Conservation (phyloP, 2,329 filamentous ascomycete species). For the Xylaria sp. region DNA sequence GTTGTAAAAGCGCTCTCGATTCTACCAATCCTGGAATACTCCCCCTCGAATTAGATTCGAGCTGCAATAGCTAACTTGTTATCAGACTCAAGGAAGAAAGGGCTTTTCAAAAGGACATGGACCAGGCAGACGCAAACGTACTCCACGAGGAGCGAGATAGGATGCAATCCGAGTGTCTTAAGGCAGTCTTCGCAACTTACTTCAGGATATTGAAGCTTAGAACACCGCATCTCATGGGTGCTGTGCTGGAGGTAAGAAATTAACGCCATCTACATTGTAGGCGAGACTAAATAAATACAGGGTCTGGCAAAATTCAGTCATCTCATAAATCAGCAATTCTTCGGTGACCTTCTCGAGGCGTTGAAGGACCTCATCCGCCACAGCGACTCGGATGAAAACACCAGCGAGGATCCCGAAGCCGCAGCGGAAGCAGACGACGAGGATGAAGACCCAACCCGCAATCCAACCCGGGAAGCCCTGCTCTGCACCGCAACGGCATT, state of each 20-base stretch:
- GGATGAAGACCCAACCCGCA: constrained; percentile 67
- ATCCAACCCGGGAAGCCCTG: constrained; percentile 85
- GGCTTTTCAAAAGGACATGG: constrained; percentile 90
- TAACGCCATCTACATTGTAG: background rate
- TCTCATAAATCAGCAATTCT: constrained; percentile 99
- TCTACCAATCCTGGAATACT: background rate
- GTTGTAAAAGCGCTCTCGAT: background rate
- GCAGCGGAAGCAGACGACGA: constrained; percentile 56
- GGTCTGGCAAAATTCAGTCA: constrained; percentile 94
- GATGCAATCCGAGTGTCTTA: constrained; percentile 95
- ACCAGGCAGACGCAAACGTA: constrained; percentile 88
- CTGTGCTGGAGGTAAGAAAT: constrained; percentile 62
- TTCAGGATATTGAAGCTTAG: constrained; percentile 92
- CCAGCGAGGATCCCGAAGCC: constrained; percentile 57
- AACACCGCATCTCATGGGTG: constrained; percentile 89
- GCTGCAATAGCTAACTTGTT: constrained; percentile 49
- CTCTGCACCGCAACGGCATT: constrained; percentile 97
- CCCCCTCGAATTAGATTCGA: background rate
- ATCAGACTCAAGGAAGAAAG: constrained; percentile 79
- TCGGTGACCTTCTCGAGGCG: constrained; percentile 93
- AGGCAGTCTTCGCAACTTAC: constrained; percentile 94
- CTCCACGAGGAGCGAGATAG: constrained; percentile 91
- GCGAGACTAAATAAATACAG: constrained; percentile 56
- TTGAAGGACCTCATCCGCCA: constrained; percentile 91
- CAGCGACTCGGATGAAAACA: constrained; percentile 68